Evolutionary conservation across 192 early-diverging fungal species (phyloP).

Genomic region (Pilobolus umbonatus): DNA sequence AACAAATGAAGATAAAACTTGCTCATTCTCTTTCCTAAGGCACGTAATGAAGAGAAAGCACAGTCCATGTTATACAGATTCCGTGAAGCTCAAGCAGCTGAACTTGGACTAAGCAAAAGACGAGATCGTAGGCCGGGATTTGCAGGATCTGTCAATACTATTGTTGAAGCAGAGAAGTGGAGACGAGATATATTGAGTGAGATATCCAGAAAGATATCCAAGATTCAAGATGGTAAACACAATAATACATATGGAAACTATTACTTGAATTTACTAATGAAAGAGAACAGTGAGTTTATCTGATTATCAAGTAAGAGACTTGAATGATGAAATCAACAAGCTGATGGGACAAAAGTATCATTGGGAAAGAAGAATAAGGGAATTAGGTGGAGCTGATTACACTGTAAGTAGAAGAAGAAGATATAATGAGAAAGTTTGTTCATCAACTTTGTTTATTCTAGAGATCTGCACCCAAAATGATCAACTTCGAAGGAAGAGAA

Average conservation of each 20-base stretch:
- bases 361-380: slow-evolving; percentile 88
- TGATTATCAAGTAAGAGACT: slow-evolving; percentile 88
- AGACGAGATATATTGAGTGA: slow-evolving; percentile 84
- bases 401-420: slow-evolving; percentile 43
- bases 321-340: slow-evolving; percentile 98
- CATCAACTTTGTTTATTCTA: slow-evolving; percentile 25
- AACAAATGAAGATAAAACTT: no score
- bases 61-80: slow-evolving; percentile 98
- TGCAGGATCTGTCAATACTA: slow-evolving; percentile 60
- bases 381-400: slow-evolving; percentile 93
- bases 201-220: slow-evolving; percentile 80
- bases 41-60: slow-evolving; percentile 97
- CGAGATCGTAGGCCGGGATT: slow-evolving; percentile 67
- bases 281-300: slow-evolving; percentile 65
- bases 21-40: no score
- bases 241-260: not conserved
- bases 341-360: slow-evolving; percentile 82
- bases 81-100: slow-evolving; percentile 86
- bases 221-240: slow-evolving; percentile 82
- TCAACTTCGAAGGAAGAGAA: slow-evolving; percentile 85
- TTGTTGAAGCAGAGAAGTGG: slow-evolving; percentile 89
- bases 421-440: not conserved
- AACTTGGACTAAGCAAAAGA: slow-evolving; percentile 60
- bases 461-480: slow-evolving; percentile 67
- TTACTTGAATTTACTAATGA: no score